Base-by-base conservation (phyloP, 1,284 basidiomycete genomes). In the Hypsizygus ulmarius region DNA sequence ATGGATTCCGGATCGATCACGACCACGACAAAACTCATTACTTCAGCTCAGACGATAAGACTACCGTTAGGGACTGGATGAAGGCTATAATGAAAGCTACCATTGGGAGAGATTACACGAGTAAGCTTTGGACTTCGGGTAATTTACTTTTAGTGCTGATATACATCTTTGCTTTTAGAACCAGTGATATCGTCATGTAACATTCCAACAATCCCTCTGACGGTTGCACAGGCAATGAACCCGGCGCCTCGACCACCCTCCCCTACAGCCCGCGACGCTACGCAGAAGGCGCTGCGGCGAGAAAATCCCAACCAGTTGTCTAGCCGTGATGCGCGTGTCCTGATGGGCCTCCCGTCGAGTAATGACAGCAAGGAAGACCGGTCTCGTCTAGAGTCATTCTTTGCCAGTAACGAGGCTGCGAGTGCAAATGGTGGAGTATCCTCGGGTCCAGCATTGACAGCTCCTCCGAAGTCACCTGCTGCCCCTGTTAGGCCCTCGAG, bases 81-180 rank as follows among this genome's bases (percentile, higher is more conserved):
- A 99, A 99, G 74, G 92, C 93, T 8, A 82, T 99, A 59, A 97
- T 98, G 92, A 99, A 99, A 69, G 90, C 94, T 2, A 98, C 96
- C 3, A 99, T 99, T 60, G 88, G 83, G 12, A 75, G 97, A 47
- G 93, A 97, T 66, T 96, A 94, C 64, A 78, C 84, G 9, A 88
- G 92, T 93, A 62, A 39, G 86, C 74, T 3, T 29, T 43, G 37
- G 39, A 37, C 3, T 45, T 12, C 8, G n/a, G 37, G 3, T 30
- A 10, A 3, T 35, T 43, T 40, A 10, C 45, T 30, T 15, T 25
- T 32, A n/a, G 39, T 16, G 12, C 25, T 32, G 40, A 51, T 61
- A 21, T 55, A 45, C 18, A 40, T 19, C 18, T 21, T 32, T 39
- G 15, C 43, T 28, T 36, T 14, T 59, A 93, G 93, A 86, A 60